These are phyloP conservation scores for Candida easanensis DNA, from an alignment of 805 yeast species.

Conservation along the genomic window DNA sequence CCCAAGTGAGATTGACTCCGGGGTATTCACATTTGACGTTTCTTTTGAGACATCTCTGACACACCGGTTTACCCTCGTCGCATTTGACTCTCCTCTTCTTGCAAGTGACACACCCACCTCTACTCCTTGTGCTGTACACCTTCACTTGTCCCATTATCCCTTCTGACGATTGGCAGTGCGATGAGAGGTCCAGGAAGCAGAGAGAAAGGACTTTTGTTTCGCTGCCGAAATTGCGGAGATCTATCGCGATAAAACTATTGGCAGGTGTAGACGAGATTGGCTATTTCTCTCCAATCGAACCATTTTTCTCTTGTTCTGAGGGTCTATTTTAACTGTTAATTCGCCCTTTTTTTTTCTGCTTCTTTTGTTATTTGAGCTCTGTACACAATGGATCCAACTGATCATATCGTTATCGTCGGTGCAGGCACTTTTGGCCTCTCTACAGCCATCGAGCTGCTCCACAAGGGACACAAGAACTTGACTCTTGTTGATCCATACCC, in stretches of 20 bases:
- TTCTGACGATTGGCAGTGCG: too few relatives aligned
- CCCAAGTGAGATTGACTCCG: slow-evolving; percentile 30
- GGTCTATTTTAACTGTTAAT: not conserved
- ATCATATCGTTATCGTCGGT: not conserved
- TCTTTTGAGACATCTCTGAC: slow-evolving; percentile 30
- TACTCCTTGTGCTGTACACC: slow-evolving; percentile 30
- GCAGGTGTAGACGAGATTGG: not conserved
- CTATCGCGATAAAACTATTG: not conserved
- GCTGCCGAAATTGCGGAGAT: not conserved
- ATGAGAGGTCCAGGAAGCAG: too few relatives aligned
- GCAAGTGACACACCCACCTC: slow-evolving; percentile 49
- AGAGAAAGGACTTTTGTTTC: too few relatives aligned
- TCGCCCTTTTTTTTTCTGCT: not conserved
- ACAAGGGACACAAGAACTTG: slow-evolving; percentile 31
- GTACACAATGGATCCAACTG: not conserved
- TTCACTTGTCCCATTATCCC: slow-evolving; percentile 23
- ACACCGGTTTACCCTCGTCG: slow-evolving; percentile 34
- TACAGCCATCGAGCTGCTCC: slow-evolving; percentile 32
- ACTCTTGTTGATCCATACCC: slow-evolving; percentile 30
- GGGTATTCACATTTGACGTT: slow-evolving; percentile 24
- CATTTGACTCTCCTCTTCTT: slow-evolving; percentile 50
- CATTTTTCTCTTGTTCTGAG: not conserved
- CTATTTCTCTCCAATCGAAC: not conserved
- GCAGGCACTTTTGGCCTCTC: not conserved
- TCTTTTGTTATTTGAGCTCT: too few relatives aligned